Base-by-base conservation (phyloP, 495 filamentous ascomycete species). In the Neurospora sp. region DNA sequence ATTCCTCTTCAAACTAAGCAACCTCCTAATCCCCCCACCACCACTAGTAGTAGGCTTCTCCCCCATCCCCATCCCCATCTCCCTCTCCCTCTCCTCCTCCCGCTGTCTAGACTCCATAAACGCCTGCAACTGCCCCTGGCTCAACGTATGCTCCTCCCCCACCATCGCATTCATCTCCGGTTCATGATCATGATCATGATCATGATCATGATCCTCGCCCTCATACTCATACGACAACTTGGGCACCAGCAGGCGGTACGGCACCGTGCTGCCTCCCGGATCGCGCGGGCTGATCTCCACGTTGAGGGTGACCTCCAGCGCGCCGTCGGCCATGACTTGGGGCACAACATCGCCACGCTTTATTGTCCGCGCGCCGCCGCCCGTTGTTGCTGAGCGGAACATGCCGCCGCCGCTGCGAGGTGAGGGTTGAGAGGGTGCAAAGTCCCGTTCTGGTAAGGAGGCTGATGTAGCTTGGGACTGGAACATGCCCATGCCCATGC, bases 181-280 rank as follows among this genome's bases (percentile, higher is more conserved):
- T 23, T 70, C 69, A n/a, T 46, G 54, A 41, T 62, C 66, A 40
- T 31, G 37, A 31, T 75, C 66, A 40, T 31, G 37, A 31, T 75
- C 70, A 46, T 72, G 44, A 39, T n/a, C 69, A 2, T 37, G 38
- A 59, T 78, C 79, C 71, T 84, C 79, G 31, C 76, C 78, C 38
- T 85, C 79, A 71, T 84, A 81, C 39, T 86, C 83, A 72, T 88
- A 89, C 82, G 83, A 87, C 37, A 99, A 83, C 71, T 88, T 88
- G 8, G 96, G 96, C 12, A 99, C 91, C 0, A 98, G 87, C 35
- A 98, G 81, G 27, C 94, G 86, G 79, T 99, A 99, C 39, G 93
- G 92, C 62, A 89, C 87, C 3, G 96, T 99, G 76, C 91, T 92
- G n/a, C 96, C 96, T 0, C 91, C 88, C 0, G 96, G 96, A 77